phyloP scores from a whole-genome alignment of 2,329 filamentous ascomycete genomes.

The Hawksworthiomyces lignivorus region DNA sequence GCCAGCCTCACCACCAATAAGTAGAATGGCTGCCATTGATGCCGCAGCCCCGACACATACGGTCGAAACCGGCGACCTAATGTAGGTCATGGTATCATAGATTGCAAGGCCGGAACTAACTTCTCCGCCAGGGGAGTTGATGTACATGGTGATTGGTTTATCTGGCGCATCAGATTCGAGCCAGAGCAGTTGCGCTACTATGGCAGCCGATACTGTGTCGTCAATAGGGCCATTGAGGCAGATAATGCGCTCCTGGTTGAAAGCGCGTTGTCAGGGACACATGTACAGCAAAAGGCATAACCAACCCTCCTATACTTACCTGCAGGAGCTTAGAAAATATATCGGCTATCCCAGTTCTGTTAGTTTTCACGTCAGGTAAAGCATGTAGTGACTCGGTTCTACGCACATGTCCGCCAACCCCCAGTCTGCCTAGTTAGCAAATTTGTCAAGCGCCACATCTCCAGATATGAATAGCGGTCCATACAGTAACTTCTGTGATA shows the following conservation, averaged over 20 bases:
- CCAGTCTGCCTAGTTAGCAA: conserved; percentile 49
- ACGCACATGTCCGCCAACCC: conserved; percentile 70
- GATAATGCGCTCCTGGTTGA: conserved; percentile 73
- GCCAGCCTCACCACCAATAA: conserved; percentile 77
- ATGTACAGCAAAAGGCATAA: too few species aligned
- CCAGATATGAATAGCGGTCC: conserved; percentile 11
- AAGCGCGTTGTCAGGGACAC: not conserved
- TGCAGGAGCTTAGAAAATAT: conserved; percentile 76
- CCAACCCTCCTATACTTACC: conserved; percentile 41
- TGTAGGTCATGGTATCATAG: conserved; percentile 99
- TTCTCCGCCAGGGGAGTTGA: conserved; percentile 90
- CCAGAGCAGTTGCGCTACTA: conserved; percentile 93
- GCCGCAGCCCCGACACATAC: conserved; percentile 93
- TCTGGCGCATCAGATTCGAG: conserved; percentile 94
- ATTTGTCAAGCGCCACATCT: not conserved
- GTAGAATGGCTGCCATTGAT: conserved; percentile 84
- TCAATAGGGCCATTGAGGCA: conserved; percentile 89
- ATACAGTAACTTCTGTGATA: conserved; percentile 48
- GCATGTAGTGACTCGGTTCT: not conserved
- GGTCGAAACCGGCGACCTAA: conserved; percentile 83
- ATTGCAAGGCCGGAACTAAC: conserved; percentile 85
- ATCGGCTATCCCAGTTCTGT: conserved; percentile 47
- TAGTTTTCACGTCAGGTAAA: not conserved
- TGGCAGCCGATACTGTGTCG: conserved; percentile 82
- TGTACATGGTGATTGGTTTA: conserved; percentile 95